Base-by-base conservation (phyloP, 306 rosid genomes). In the Coriaria nepalensis region DNA sequence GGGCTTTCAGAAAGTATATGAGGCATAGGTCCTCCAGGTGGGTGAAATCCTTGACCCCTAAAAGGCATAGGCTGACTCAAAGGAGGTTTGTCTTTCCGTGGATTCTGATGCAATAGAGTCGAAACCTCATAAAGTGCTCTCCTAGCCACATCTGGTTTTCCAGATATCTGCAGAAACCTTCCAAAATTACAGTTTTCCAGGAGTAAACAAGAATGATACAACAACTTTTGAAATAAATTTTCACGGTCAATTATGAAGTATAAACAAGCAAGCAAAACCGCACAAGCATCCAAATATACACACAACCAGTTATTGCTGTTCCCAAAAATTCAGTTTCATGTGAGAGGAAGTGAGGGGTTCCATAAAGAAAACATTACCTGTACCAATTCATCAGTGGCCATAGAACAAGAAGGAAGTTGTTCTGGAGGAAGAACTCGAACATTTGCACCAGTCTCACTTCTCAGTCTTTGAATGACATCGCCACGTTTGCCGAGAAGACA, bases 401-500 rank as follows among this genome's bases (percentile, higher is more conserved):
- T 52, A 37, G 67, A 70, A 68, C 74, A 68, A 32, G 49, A 35
- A 38, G 75, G 75, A 41, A 69, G 62, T 43, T 63, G 70, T 29
- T 69, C 70, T 9, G 57, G 58, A n/a, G 53, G 48, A 45, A 69
- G 75, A 15, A 69, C 52, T 33, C 69, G 74, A 47, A 69, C 57
- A 46, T 12, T 52, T 47, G 74, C 74, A 42, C 58, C 48, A 1
- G 74, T 69, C 38, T 63, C 62, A 53, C 62, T 57, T 34, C 74
- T 47, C 49, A 69, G 47, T 47, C 61, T 57, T 48, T 63, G 74
- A 53, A 69, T 53, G 36, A 69, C 61, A 52, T 63, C 61, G 33
- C 74, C 69, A 47, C 66, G 43, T 50, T 63, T 69, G 8, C 74
- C 74, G 12, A 69, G 52, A 48, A 69, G 52, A 69, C 74, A 63